Percentiles rank a stretch among this genome's conserved stretches.
Conservation (phyloP, 2,329 filamentous ascomycete genomes). For the Diatrype stigma region DNA sequence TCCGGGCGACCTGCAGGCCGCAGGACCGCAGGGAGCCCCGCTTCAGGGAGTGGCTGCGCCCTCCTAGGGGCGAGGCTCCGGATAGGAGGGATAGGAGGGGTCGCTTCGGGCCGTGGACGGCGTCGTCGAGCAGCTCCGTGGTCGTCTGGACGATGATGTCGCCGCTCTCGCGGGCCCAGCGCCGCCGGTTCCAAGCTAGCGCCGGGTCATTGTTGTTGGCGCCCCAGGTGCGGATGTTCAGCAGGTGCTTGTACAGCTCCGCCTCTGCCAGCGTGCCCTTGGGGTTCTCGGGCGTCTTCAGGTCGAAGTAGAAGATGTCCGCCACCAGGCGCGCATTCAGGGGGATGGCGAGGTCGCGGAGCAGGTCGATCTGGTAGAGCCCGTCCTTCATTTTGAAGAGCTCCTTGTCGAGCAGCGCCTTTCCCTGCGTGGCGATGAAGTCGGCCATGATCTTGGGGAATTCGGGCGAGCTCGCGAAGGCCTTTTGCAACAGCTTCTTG, state of each 20-base stretch:
- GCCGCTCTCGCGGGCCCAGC: slow-evolving; percentile 36
- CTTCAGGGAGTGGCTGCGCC: slow-evolving; percentile 26
- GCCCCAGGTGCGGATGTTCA: slow-evolving; percentile 42
- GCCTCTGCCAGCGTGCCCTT: slow-evolving; percentile 38
- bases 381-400: slow-evolving; percentile 32
- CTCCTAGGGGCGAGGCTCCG: slow-evolving; percentile 18
- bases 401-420: slow-evolving; percentile 37
- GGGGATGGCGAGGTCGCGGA: slow-evolving; percentile 55
- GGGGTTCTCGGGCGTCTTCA: slow-evolving; percentile 52
- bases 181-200: slow-evolving; percentile 42
- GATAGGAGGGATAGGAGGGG: slow-evolving; percentile 18
- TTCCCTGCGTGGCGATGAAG: slow-evolving; percentile 30
- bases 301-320: slow-evolving; percentile 54
- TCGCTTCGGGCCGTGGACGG: slow-evolving; percentile 18
- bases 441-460: slow-evolving; percentile 26
- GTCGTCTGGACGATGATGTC: slow-evolving; percentile 34
- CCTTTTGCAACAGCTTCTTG: slow-evolving; percentile 27
- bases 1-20: slow-evolving; percentile 34
- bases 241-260: slow-evolving; percentile 38
- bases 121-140: slow-evolving; percentile 35
- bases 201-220: slow-evolving; percentile 44
- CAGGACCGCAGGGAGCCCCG: slow-evolving; percentile 35
- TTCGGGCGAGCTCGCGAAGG: slow-evolving; percentile 30
- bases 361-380: slow-evolving; percentile 37
- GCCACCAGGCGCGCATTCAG: slow-evolving; percentile 52